Base-by-base conservation (phyloP, 768 basidiomycete genomes). In the Macrolepiota dolichaula region DNA sequence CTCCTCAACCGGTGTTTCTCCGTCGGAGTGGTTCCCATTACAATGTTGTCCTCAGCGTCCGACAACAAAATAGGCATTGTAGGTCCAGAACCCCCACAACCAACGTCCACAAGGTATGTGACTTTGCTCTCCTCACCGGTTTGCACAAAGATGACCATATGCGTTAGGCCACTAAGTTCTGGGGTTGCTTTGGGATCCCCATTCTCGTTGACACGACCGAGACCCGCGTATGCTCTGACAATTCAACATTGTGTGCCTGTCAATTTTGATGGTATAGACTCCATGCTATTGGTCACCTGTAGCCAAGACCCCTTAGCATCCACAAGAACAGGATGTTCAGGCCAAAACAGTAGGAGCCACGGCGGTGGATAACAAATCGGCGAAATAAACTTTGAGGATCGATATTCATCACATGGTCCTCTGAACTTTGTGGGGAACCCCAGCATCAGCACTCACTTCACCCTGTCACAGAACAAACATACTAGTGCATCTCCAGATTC, bases 131-230 rank as follows among this genome's bases (percentile, higher is more conserved):
- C 47, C 22, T 52, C 51, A 44, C 19, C 19, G 0, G 50, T 49
- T 35, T 56, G 54, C 55, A 64, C 58, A 13, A 64, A 56, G 24
- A 57, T 47, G n/a, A 64, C 15, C 55, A 61, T 25, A 12, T 61
- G 54, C 15, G 58, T 44, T 11, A 29, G 46, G n/a, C 35, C 49
- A 32, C 25, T 49, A 32, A 12, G 56, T 24, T 51, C 54, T 7
- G n/a, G 22, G n/a, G 59, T 37, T 4, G 25, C 29, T 17, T 27
- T 17, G 2, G 42, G 35, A 32, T 40, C 35, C 0, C 40, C 49
- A n/a, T n/a, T 22, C 24, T 57, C 55, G 51, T 64, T 59, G 10
- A 62, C 55, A 32, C 42, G 51, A 32, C 40, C 51, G 17, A 55
- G 36, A 25, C 40, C 49, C 11, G 55, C 47, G 36, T 60, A 56